These are phyloP conservation scores for Trametes hirsuta DNA, from an alignment of 1,284 basidiomycete genomes.

Conservation along the genomic window DNA sequence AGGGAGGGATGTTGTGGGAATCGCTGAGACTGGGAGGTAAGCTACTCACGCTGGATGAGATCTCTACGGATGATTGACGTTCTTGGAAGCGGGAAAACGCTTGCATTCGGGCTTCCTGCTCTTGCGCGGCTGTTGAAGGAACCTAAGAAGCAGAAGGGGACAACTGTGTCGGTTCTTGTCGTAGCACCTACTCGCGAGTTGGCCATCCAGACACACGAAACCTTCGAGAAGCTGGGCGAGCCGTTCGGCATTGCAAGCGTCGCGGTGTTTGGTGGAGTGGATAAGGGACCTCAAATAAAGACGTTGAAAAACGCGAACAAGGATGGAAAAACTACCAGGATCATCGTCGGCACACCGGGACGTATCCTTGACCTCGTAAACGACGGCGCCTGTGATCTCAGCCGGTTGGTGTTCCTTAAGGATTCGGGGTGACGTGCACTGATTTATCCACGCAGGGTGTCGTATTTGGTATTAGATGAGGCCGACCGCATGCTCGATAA, in stretches of 20 bases:
- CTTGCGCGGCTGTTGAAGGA: conserved; percentile 66
- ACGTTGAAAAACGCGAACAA: conserved; percentile 55
- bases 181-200: conserved; percentile 94
- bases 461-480: conserved; percentile 95
- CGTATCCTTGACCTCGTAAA: conserved; percentile 89
- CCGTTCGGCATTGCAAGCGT: conserved; percentile 80
- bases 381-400: conserved; percentile 84
- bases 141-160: conserved; percentile 40
- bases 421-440: background rate
- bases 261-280: conserved; percentile 91
- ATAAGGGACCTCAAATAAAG: conserved; percentile 82
- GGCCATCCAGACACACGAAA: conserved; percentile 93
- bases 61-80: conserved; percentile 6
- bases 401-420: conserved; percentile 49
- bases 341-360: conserved; percentile 95
- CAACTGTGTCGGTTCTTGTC: conserved; percentile 76
- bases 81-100: conserved; percentile 83
- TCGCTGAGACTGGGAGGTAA: conserved; percentile 95
- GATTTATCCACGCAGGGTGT: conserved; percentile 54
- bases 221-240: conserved; percentile 78
- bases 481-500: conserved; percentile 99
- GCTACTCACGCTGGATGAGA: background rate
- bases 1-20: conserved; percentile 90
- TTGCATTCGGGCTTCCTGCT: conserved; percentile 95
- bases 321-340: conserved; percentile 59